Conservation (phyloP, 2,329 filamentous ascomycete species). For the Paracorniculantispora psalliotae region DNA sequence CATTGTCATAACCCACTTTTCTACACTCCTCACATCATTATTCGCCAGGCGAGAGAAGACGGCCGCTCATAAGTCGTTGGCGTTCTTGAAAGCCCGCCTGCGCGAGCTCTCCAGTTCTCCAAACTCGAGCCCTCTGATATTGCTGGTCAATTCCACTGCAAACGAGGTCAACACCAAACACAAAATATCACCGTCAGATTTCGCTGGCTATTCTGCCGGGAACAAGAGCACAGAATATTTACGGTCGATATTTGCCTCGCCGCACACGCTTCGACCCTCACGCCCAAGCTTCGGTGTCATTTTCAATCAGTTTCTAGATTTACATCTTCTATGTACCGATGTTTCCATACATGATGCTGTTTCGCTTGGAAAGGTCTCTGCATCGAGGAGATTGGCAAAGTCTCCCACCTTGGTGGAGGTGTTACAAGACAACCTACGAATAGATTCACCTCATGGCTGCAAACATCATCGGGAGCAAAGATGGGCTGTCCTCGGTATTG, state of each 20-base stretch:
- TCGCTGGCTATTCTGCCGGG: not conserved
- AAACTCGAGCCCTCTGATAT: constrained; percentile 40
- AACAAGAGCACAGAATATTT: not conserved
- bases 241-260: not conserved
- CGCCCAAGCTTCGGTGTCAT: constrained; percentile 48
- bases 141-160: constrained; percentile 51
- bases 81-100: constrained; percentile 43
- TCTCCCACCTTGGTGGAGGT: not conserved
- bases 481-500: constrained; percentile 47
- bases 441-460: constrained; percentile 23
- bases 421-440: constrained; percentile 13
- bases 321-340: constrained; percentile 48
- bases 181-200: not conserved
- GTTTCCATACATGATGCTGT: constrained; percentile 31
- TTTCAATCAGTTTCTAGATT: constrained; percentile 49
- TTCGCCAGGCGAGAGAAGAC: constrained; percentile 45
- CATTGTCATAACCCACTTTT: constrained; percentile 52
- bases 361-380: not conserved
- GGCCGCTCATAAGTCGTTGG: constrained; percentile 44
- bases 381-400: constrained; percentile 18
- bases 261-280: not conserved
- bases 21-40: constrained; percentile 44
- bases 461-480: constrained; percentile 42
- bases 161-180: not conserved
- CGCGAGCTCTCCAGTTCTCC: constrained; percentile 39